Percentiles rank a stretch among this genome's conserved stretches.
Evolutionary conservation across 2,329 filamentous ascomycete species (phyloP).

Genomic region (Claviceps spartinae): DNA sequence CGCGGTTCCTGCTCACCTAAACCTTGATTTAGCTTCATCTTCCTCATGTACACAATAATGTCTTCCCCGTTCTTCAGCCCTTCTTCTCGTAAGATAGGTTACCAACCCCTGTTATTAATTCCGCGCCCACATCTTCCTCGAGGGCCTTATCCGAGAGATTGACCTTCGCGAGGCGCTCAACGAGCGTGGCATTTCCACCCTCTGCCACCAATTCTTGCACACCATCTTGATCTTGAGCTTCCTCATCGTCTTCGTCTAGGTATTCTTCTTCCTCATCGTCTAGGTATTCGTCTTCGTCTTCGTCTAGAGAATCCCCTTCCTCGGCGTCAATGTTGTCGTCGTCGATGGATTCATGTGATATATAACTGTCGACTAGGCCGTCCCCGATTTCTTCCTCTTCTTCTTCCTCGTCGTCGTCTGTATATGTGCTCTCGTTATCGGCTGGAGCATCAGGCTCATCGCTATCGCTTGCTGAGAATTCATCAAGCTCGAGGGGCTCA

Average conservation of each 20-base stretch:
- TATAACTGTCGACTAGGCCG: slow-evolving; percentile 41
- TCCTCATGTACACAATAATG: slow-evolving; percentile 17
- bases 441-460: slow-evolving; percentile 38
- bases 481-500: slow-evolving; percentile 66
- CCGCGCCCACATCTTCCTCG: slow-evolving; percentile 36
- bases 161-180: slow-evolving; percentile 7
- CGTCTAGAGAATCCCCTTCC: slow-evolving; percentile 26
- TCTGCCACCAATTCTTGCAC: slow-evolving; percentile 9
- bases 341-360: slow-evolving; percentile 30
- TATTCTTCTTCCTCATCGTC: not conserved
- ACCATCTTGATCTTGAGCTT: not conserved
- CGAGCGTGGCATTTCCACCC: slow-evolving; percentile 9
- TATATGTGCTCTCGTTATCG: slow-evolving; percentile 29
- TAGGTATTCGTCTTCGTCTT: slow-evolving; percentile 7
- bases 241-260: slow-evolving; percentile 5
- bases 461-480: slow-evolving; percentile 74
- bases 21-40: slow-evolving; percentile 16
- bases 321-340: slow-evolving; percentile 27
- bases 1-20: slow-evolving; percentile 6
- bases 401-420: slow-evolving; percentile 30
- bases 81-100: slow-evolving; percentile 25
- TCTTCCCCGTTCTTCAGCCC: slow-evolving; percentile 9
- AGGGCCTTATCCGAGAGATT: slow-evolving; percentile 9
- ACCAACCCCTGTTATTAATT: slow-evolving; percentile 46
- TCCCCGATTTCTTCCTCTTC: slow-evolving; percentile 23